Conservation (phyloP, 2,329 filamentous ascomycete species). For the Penicillium paneum region DNA sequence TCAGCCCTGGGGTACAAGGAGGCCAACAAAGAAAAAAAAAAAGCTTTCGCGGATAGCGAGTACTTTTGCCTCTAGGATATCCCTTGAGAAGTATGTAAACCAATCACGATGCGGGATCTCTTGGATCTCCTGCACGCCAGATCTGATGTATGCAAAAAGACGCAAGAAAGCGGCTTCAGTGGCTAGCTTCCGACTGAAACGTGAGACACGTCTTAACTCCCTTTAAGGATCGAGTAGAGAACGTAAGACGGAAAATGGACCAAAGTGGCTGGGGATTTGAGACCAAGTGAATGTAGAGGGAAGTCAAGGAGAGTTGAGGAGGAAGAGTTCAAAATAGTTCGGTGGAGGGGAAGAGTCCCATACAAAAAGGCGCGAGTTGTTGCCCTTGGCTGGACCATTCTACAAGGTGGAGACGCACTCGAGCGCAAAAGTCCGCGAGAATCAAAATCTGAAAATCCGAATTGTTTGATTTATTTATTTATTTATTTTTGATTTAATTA, state of each 20-base stretch:
- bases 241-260: not conserved
- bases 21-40: conserved; percentile 1
- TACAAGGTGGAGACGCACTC: not conserved
- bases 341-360: not conserved
- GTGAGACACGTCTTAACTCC: conserved; percentile 13
- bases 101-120: conserved; percentile 5
- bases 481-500: not conserved
- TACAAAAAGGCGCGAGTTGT: conserved; percentile 2
- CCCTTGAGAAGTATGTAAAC: conserved; percentile 2
- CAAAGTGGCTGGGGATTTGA: not conserved
- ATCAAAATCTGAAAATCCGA: not conserved
- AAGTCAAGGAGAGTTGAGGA: not conserved
- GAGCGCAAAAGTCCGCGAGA: not conserved
- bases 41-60: conserved; percentile 2
- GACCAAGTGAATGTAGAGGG: not conserved
- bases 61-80: not conserved
- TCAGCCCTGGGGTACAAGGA: not conserved
- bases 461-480: not conserved
- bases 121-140: conserved; percentile 11
- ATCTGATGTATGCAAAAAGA: conserved; percentile 14
- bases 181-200: conserved; percentile 7
- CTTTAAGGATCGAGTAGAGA: not conserved
- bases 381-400: not conserved
- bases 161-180: conserved; percentile 1
- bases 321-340: not conserved